Conservation (phyloP, 768 basidiomycete genomes). For the Fistulinella prunicolor region DNA sequence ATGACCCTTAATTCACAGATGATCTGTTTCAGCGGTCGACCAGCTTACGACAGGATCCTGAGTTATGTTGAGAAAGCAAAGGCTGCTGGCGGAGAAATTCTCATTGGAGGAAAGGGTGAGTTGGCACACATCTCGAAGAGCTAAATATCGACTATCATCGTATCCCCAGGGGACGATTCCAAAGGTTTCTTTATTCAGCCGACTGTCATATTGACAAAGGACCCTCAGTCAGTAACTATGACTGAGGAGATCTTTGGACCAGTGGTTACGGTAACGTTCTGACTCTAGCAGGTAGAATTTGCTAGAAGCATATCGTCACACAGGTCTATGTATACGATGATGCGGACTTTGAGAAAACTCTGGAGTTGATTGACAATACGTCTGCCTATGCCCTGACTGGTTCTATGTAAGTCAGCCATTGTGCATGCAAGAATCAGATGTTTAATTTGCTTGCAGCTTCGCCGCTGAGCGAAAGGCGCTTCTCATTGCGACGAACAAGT, state of each 20-base stretch:
- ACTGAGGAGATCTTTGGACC: constrained; percentile 97
- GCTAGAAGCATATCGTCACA: background rate
- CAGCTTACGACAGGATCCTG: constrained; percentile 86
- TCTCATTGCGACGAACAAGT: constrained; percentile 70
- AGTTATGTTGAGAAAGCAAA: constrained; percentile 85
- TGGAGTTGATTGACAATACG: constrained; percentile 82
- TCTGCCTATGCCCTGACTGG: constrained; percentile 94
- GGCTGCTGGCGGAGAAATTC: constrained; percentile 82
- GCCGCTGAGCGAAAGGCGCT: constrained; percentile 78
- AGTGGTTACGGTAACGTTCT: constrained; percentile 72
- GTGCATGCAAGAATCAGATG: constrained; percentile 1
- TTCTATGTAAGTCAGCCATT: constrained; percentile 61
- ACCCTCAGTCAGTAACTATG: constrained; percentile 87
- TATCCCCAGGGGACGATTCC: constrained; percentile 68
- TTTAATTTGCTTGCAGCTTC: constrained; percentile 53
- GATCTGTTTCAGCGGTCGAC: constrained; percentile 53
- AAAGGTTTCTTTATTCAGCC: constrained; percentile 94
- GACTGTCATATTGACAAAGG: constrained; percentile 89
- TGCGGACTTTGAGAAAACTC: constrained; percentile 78
- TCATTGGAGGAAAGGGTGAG: constrained; percentile 79
- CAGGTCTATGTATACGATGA: constrained; percentile 90
- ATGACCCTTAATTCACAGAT: background rate
- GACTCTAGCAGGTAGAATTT: background rate
- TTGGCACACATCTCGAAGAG: background rate
- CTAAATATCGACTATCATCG: background rate